Base-by-base conservation (phyloP, 2,329 filamentous ascomycete genomes). In the Didymella glomerata region DNA sequence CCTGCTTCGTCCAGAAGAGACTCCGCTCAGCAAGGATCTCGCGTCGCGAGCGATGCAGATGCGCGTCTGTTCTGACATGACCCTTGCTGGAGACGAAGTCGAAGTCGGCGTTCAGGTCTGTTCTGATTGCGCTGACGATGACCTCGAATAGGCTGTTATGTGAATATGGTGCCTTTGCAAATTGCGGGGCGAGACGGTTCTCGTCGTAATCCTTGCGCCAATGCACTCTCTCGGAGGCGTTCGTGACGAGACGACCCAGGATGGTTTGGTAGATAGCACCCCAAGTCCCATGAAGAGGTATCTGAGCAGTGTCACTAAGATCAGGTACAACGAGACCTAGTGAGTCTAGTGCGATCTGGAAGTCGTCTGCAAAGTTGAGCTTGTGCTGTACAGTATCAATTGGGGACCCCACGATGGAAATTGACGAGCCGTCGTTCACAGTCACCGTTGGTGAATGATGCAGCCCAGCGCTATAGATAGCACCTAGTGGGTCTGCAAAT, bases 161-260 rank as follows among this genome's bases (percentile, higher is more conserved):
- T 3, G 40, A 32, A 18, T 60, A 60, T 14, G 57, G 57, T 1
- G 57, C 25, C 11, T 24, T 54, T 4, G 25, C 20, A 18, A 54
- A 60, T 5, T 51, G 18, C 1, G 57, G 57, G 0, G 27, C 25
- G 4, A 60, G 8, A n/a, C 57, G 57, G 11, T 55, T 55, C 11
- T 47, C 51, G 2, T 60, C 57, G 24, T 28, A 55, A 16, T 60
- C 57, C 40, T 60, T 51, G 47, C 57, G 57, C 51, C 51, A 60
- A 7, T 32, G 41, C 2, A 20, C 8, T 9, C 24, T 36, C 13
- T 55, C 51, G 10, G 32, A 4, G 1, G 41, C 25, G 2, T 51
- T 32, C 25, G 16, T 44, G 25, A 51, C 47, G 36, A 55, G 34
- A 5, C 55, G 42, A 3, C 14, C 14, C 27, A 54, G 34, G 34